Percentiles rank a stretch among this genome's conserved stretches.
Conservation (phyloP, 352 stramenopile genomes). For the Phytophthora fragariaefolia region DNA sequence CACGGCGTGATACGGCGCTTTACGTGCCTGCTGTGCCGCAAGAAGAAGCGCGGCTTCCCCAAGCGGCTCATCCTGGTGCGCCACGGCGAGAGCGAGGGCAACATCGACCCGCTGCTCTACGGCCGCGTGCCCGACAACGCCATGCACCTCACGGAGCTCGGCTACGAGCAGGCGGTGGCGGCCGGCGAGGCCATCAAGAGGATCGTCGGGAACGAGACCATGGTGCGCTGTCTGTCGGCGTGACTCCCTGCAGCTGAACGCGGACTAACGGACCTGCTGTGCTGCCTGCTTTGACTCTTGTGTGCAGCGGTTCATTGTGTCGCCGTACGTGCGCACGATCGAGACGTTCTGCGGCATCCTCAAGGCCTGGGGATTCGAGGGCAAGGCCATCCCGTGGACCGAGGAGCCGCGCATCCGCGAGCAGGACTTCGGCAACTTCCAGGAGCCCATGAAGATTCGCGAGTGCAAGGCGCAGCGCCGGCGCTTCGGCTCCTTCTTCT, state of each 20-base stretch:
- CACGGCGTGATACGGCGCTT: conserved; percentile 40
- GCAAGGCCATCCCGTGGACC: conserved; percentile 66
- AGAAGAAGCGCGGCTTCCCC: conserved; percentile 56
- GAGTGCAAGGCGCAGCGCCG: conserved; percentile 81
- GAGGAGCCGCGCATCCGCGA: conserved; percentile 90
- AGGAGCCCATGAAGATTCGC: conserved; percentile 81
- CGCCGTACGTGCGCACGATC: conserved; percentile 85
- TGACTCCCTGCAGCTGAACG: too few relatives aligned
- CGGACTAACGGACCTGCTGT: too few relatives aligned
- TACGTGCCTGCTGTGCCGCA: conserved; percentile 48
- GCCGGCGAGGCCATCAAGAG: conserved; percentile 77
- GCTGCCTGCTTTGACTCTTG: conserved; percentile 19
- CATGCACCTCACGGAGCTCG: conserved; percentile 84
- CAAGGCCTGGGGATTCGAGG: conserved; percentile 67
- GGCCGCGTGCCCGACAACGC: conserved; percentile 78
- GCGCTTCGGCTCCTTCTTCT: conserved; percentile 90
- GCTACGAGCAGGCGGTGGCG: conserved; percentile 76
- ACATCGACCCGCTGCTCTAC: conserved; percentile 85
- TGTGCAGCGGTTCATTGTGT: conserved; percentile 82
- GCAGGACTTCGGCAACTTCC: conserved; percentile 93
- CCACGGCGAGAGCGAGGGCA: conserved; percentile 86
- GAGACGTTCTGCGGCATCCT: conserved; percentile 89
- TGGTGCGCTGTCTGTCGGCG: conserved; percentile 54
- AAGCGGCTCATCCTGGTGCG: conserved; percentile 87
- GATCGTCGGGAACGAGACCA: conserved; percentile 76